phyloP scores from a whole-genome alignment of 495 filamentous ascomycete genomes.

The Neurospora pannonica region DNA sequence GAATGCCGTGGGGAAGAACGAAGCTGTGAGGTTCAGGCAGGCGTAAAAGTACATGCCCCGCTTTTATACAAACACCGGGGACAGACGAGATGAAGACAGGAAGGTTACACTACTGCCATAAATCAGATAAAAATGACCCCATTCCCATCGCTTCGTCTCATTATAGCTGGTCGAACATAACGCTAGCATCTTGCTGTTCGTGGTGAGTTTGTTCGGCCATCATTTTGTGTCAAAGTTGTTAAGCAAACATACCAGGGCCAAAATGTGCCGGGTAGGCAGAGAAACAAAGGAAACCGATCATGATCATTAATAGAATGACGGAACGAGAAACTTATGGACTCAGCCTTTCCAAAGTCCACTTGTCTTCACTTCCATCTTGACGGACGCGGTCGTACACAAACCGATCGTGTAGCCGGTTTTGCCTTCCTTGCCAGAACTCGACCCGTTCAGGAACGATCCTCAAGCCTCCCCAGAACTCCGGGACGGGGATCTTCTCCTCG shows the following conservation, averaged over 20 bases:
- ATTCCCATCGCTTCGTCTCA: neutral
- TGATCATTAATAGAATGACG: neutral
- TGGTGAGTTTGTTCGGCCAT: neutral
- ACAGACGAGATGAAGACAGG: neutral
- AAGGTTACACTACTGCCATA: neutral
- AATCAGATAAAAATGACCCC: neutral
- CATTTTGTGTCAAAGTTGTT: neutral
- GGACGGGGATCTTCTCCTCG: constrained; percentile 71
- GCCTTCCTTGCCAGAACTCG: constrained; percentile 92
- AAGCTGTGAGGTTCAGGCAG: neutral
- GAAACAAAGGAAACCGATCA: neutral
- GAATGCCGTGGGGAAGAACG: neutral
- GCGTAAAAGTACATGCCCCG: neutral
- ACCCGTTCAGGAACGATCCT: constrained; percentile 76
- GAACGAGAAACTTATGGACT: constrained; percentile 40
- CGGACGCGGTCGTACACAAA: constrained; percentile 66
- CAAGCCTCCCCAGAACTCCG: constrained; percentile 89
- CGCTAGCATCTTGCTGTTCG: neutral
- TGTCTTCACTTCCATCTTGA: constrained; percentile 24
- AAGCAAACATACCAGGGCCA: neutral
- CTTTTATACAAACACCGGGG: neutral
- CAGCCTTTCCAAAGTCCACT: constrained; percentile 50
- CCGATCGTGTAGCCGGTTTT: constrained; percentile 83
- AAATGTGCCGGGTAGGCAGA: neutral
- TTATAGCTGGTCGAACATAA: neutral